These are phyloP conservation scores for Teunomyces tritomae DNA, from an alignment of 805 yeast species.

Conservation along the genomic window DNA sequence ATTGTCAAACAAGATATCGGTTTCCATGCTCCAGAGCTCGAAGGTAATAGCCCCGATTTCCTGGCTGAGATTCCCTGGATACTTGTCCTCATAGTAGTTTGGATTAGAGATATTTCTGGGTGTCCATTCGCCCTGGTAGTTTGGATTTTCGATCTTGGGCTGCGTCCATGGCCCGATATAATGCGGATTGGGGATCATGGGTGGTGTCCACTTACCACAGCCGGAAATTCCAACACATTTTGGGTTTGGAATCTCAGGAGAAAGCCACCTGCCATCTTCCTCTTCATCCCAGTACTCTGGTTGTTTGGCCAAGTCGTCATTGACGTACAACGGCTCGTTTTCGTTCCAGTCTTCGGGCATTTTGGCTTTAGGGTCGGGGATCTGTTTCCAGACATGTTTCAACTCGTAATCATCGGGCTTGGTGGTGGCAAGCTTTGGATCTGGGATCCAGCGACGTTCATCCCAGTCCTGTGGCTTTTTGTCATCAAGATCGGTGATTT, in stretches of 20 bases:
- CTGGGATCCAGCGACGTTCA: conserved; percentile 63
- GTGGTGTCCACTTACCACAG: conserved; percentile 81
- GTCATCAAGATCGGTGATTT: conserved; percentile 55
- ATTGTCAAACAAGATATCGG: conserved; percentile 73
- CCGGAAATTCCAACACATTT: conserved; percentile 60
- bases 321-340: conserved; percentile 51
- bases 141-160: conserved; percentile 69
- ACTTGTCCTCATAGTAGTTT: conserved; percentile 54
- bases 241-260: conserved; percentile 72
- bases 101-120: conserved; percentile 72
- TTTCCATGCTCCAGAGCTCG: conserved; percentile 86
- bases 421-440: conserved; percentile 48
- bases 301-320: conserved; percentile 62
- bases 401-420: conserved; percentile 91
- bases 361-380: conserved; percentile 62
- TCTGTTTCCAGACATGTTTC: conserved; percentile 51
- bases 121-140: conserved; percentile 74
- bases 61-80: conserved; percentile 55
- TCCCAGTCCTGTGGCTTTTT: conserved; percentile 81
- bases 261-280: conserved; percentile 83
- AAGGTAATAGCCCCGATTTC: conserved; percentile 81
- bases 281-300: conserved; percentile 89
- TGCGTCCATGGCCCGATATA: conserved; percentile 79
- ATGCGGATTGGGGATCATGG: conserved; percentile 61
- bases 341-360: conserved; percentile 86